Evolutionary conservation across 179 eudicot species (phyloP), one percentile per base, ranked within the genome.

Genomic region (Beta macrorhiza): DNA sequence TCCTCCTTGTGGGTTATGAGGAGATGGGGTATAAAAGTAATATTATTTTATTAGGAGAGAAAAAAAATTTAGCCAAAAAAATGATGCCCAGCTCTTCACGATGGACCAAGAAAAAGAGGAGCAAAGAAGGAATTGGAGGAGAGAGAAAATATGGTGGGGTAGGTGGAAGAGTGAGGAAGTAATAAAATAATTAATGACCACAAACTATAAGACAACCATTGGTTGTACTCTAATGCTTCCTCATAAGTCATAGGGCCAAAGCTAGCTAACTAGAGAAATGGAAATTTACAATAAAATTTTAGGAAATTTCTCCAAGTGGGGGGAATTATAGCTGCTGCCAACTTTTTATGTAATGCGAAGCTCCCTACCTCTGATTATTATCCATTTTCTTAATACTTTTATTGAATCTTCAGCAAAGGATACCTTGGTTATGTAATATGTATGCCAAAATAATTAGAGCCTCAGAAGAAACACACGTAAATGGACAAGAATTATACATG

Each of bases 401-500:
- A 15, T 58, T 58, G 63, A 58, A 15, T 58, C 3, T 37, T 37
- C 42, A 37, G 63, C 63, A 58, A 12, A 16, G 63, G 22, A 58
- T 5, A 58, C 63, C 8, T 68, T 42, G 72, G 52, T 68, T 15
- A 68, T 49, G 22, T 15, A 25, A 44, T 15, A 68, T 49, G 22
- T 15, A 25, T 52, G 58, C 76, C 59, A 72, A 72, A 51, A 51
- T 72, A 72, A 52, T 52, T 20, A n/a, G 76, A n/a, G 52, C 61
- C 76, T 22, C 59, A 49, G 52, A 72, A 0, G 59, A 72, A 52
- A 6, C n/a, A 72, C 6, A 53, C 10, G 58, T 17, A 51, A 72
- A 51, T 51, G 44, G 76, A 22, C 76, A 72, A 72, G 52, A 5
- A 51, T 22, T 51, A 72, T 51, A 52, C 76, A n/a, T 72, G 76